Percentiles rank a stretch among this genome's conserved stretches.
These are phyloP conservation scores for Pholiota microspora DNA, from an alignment of 768 basidiomycete species.

Conservation along the genomic window DNA sequence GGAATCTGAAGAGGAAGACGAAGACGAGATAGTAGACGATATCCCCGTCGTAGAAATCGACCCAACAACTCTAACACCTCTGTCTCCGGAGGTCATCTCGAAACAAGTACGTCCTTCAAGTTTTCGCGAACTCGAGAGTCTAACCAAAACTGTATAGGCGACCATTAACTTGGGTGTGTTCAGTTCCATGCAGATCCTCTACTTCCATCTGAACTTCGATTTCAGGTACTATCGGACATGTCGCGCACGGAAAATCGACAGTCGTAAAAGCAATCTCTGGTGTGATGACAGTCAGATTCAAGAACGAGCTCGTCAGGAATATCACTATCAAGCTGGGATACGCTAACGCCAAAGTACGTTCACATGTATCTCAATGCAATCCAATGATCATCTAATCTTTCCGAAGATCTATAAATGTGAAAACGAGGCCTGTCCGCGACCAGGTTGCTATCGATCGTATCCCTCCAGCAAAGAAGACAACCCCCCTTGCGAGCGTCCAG, in stretches of 20 bases:
- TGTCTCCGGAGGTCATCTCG: conserved; percentile 88
- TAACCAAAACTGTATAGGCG: conserved; percentile 48
- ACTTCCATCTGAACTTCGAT: conserved; percentile 11
- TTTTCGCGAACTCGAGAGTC: not conserved
- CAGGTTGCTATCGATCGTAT: conserved; percentile 93
- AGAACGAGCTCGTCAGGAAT: conserved; percentile 98
- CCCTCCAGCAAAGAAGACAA: conserved; percentile 91
- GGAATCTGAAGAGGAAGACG: conserved; percentile 68
- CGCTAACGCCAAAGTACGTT: conserved; percentile 92
- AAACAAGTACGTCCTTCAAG: conserved; percentile 64
- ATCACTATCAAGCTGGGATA: conserved; percentile 99
- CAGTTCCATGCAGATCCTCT: conserved; percentile 3
- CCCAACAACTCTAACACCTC: conserved; percentile 76
- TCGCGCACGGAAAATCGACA: conserved; percentile 95
- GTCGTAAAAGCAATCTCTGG: conserved; percentile 99
- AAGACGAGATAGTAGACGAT: conserved; percentile 48
- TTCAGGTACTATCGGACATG: conserved; percentile 95
- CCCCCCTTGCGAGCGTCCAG: conserved; percentile 91
- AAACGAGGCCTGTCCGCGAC: conserved; percentile 89
- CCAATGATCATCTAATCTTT: conserved; percentile 17
- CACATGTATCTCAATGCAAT: not conserved
- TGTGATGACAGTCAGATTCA: conserved; percentile 97
- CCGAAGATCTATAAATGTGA: conserved; percentile 95
- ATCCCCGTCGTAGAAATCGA: conserved; percentile 76
- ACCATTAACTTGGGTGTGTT: conserved; percentile 88